These are phyloP conservation scores for Polygonum maritimum DNA, from an alignment of 148 eudicot genomes.

Conservation along the genomic window DNA sequence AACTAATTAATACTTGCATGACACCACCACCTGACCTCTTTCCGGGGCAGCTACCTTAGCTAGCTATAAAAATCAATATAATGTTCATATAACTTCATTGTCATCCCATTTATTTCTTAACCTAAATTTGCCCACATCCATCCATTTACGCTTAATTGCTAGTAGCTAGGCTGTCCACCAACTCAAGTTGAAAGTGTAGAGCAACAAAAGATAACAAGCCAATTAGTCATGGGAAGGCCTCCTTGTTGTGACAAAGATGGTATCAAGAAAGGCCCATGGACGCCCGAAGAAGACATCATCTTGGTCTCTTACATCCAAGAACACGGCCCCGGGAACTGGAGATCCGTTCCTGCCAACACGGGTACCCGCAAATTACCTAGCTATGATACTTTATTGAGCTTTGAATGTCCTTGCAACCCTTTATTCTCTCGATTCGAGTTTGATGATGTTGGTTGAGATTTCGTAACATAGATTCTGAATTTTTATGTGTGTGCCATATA, in stretches of 20 bases:
- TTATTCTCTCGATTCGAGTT: too few relatives aligned
- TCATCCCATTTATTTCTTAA: conserved; percentile 7
- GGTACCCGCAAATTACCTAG: conserved; percentile 15
- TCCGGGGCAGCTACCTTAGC: conserved; percentile 1
- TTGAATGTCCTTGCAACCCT: too few relatives aligned
- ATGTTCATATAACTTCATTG: not conserved
- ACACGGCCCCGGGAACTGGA: conserved; percentile 53
- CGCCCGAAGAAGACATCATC: conserved; percentile 50
- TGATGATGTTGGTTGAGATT: too few relatives aligned
- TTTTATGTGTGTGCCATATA: too few relatives aligned
- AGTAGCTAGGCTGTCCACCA: not conserved
- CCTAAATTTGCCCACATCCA: conserved; percentile 5
- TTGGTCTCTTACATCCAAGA: conserved; percentile 49
- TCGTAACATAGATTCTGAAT: too few relatives aligned
- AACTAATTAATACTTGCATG: not conserved
- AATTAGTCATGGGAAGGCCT: conserved; percentile 37
- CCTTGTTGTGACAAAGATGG: conserved; percentile 44
- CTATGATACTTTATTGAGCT: not conserved
- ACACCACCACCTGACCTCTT: not conserved
- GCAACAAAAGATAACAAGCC: not conserved
- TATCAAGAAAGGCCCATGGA: conserved; percentile 54
- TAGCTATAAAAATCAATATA: conserved; percentile 1
- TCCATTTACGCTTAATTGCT: not conserved
- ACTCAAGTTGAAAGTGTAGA: too few relatives aligned
- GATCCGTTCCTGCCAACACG: conserved; percentile 41